Conservation (phyloP, 2,329 filamentous ascomycete species). For the Aureobasidium leucospermi region DNA sequence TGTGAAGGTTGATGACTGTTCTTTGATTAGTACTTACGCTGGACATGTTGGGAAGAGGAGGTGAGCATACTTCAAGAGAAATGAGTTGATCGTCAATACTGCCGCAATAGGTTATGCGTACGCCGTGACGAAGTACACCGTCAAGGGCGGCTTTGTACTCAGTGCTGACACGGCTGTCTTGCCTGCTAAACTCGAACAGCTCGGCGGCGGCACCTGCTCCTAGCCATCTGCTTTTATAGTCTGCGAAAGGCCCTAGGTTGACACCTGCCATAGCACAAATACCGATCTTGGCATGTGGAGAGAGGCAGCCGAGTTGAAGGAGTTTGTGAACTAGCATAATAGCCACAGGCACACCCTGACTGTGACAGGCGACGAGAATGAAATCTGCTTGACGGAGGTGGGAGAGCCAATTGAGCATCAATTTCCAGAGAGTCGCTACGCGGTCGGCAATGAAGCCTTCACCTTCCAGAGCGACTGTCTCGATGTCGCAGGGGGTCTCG, state of each 20-base stretch:
- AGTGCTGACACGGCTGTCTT: constrained; percentile 72
- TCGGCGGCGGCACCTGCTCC: constrained; percentile 80
- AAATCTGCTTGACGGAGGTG: constrained; percentile 82
- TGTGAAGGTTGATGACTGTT: constrained; percentile 73
- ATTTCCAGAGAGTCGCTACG: constrained; percentile 87
- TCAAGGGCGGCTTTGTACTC: constrained; percentile 72
- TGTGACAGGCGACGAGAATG: constrained; percentile 87
- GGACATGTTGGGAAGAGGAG: too few species aligned
- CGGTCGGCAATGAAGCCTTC: constrained; percentile 87
- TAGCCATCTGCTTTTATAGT: constrained; percentile 83
- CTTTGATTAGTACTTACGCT: too few species aligned
- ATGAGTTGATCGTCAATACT: constrained; percentile 97
- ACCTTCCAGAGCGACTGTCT: constrained; percentile 89
- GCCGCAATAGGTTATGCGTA: constrained; percentile 78
- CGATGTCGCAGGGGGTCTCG: constrained; percentile 69
- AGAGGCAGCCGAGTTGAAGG: constrained; percentile 80
- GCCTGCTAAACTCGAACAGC: constrained; percentile 85
- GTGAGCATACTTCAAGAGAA: constrained; percentile 69
- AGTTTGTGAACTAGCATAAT: constrained; percentile 90
- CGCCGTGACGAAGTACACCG: constrained; percentile 67
- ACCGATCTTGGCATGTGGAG: constrained; percentile 62
- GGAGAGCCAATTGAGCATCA: constrained; percentile 90
- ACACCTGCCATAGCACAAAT: constrained; percentile 88
- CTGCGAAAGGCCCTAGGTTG: constrained; percentile 83
- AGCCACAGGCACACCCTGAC: constrained; percentile 88